These are phyloP conservation scores for Fusarium musae DNA, from an alignment of 2,329 filamentous ascomycete genomes.

Conservation along the genomic window DNA sequence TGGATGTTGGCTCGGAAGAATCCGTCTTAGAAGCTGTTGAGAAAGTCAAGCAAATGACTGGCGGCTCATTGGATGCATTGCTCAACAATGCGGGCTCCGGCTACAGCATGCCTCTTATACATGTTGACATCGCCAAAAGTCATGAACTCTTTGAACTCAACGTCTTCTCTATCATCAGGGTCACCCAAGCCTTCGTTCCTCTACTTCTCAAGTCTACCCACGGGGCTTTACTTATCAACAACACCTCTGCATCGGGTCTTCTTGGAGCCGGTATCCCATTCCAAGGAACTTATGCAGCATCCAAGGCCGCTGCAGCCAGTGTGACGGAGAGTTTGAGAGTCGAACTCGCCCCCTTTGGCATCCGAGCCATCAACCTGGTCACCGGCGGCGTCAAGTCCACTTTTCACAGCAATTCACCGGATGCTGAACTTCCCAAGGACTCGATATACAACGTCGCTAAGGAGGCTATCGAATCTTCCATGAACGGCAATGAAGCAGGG, in stretches of 20 bases:
- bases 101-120: slow-evolving; percentile 41
- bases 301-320: slow-evolving; percentile 42
- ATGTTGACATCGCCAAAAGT: slow-evolving; percentile 31
- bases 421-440: neutral
- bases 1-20: slow-evolving; percentile 40
- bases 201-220: slow-evolving; percentile 30
- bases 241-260: slow-evolving; percentile 27
- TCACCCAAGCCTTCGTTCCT: slow-evolving; percentile 39
- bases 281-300: slow-evolving; percentile 44
- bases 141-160: slow-evolving; percentile 43
- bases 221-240: slow-evolving; percentile 32
- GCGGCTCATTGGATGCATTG: slow-evolving; percentile 44
- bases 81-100: slow-evolving; percentile 47
- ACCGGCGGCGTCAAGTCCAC: slow-evolving; percentile 41
- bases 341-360: slow-evolving; percentile 45
- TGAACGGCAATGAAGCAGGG: slow-evolving; percentile 5
- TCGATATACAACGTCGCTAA: slow-evolving; percentile 34
- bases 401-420: slow-evolving; percentile 14
- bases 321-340: slow-evolving; percentile 41
- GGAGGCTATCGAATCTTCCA: slow-evolving; percentile 18
- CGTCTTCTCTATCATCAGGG: slow-evolving; percentile 39
- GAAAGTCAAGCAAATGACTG: slow-evolving; percentile 27
- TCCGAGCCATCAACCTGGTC: slow-evolving; percentile 42
- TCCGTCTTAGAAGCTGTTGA: slow-evolving; percentile 36
- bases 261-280: slow-evolving; percentile 23